Percentiles rank a stretch among this genome's conserved stretches.
Evolutionary conservation across 371 early-diverging fungal species (phyloP).

Genomic region (Lichtheimia corymbifera): DNA sequence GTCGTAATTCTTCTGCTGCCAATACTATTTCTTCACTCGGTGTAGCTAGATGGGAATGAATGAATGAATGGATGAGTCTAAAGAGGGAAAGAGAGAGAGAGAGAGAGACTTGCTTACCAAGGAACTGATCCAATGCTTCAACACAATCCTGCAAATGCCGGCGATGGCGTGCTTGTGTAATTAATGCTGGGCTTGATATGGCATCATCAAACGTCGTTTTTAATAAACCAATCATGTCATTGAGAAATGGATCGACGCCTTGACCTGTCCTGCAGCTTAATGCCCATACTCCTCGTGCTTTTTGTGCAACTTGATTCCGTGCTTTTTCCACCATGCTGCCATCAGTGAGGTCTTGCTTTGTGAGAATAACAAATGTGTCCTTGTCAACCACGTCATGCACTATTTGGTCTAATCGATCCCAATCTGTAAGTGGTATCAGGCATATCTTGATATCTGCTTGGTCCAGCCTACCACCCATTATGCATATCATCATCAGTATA

Average conservation of each 20-base stretch:
- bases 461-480: constrained; percentile 20
- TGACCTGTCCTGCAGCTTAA: constrained; percentile 67
- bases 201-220: constrained; percentile 57
- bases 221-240: constrained; percentile 53
- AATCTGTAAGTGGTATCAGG: constrained; percentile 33
- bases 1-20: constrained; percentile 78
- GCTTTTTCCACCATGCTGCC: constrained; percentile 3
- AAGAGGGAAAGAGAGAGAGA: neutral
- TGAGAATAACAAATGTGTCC: constrained; percentile 67
- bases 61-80: neutral
- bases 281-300: constrained; percentile 40
- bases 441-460: constrained; percentile 56
- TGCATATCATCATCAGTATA: constrained; percentile 2
- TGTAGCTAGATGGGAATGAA: constrained; percentile 22
- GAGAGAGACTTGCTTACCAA: constrained; percentile 35
- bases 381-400: constrained; percentile 50
- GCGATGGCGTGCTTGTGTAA: constrained; percentile 80
- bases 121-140: constrained; percentile 51
- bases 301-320: constrained; percentile 5
- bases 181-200: constrained; percentile 39
- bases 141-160: constrained; percentile 65
- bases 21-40: constrained; percentile 61
- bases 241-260: constrained; percentile 60
- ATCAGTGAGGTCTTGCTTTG: constrained; percentile 59
- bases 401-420: constrained; percentile 39